Conservation (phyloP, 2,329 filamentous ascomycete species). For the Coniochaeta prunicola region DNA sequence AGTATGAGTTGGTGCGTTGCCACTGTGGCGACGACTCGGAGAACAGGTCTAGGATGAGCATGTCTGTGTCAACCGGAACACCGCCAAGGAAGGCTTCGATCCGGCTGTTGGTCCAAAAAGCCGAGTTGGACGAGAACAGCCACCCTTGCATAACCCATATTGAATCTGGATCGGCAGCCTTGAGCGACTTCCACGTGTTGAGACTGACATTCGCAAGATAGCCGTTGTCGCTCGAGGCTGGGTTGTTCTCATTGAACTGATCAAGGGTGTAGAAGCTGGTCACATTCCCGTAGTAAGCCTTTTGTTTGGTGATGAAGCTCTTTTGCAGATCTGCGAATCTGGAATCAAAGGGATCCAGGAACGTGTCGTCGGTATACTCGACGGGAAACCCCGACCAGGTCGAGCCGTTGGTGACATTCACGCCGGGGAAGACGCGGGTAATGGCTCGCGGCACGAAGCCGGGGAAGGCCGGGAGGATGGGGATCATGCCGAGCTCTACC, state of each 20-base stretch:
- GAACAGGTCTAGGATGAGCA: conserved; percentile 44
- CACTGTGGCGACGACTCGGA: conserved; percentile 42
- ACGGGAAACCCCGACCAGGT: conserved; percentile 33
- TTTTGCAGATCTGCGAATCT: conserved; percentile 34
- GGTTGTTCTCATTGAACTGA: conserved; percentile 45
- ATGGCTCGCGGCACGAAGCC: conserved; percentile 39
- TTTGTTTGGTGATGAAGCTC: conserved; percentile 38
- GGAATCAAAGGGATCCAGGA: conserved; percentile 37
- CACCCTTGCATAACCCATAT: conserved; percentile 47
- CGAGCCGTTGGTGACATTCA: conserved; percentile 32
- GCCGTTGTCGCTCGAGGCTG: conserved; percentile 33
- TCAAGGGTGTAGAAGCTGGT: conserved; percentile 42
- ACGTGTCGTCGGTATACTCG: conserved; percentile 36
- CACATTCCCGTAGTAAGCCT: conserved; percentile 37
- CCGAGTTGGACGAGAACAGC: conserved; percentile 35
- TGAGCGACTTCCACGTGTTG: conserved; percentile 38
- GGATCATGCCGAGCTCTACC: conserved; percentile 45
- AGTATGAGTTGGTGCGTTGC: conserved; percentile 40
- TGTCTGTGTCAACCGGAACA: conserved; percentile 31
- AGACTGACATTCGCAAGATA: conserved; percentile 33
- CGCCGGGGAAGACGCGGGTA: conserved; percentile 31
- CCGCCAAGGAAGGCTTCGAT: conserved; percentile 42
- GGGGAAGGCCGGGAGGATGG: conserved; percentile 41
- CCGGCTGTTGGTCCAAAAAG: conserved; percentile 35
- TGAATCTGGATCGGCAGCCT: conserved; percentile 37